Evolutionary conservation across 1,284 basidiomycete species (phyloP).

Genomic region (Boletus semigastroideus): DNA sequence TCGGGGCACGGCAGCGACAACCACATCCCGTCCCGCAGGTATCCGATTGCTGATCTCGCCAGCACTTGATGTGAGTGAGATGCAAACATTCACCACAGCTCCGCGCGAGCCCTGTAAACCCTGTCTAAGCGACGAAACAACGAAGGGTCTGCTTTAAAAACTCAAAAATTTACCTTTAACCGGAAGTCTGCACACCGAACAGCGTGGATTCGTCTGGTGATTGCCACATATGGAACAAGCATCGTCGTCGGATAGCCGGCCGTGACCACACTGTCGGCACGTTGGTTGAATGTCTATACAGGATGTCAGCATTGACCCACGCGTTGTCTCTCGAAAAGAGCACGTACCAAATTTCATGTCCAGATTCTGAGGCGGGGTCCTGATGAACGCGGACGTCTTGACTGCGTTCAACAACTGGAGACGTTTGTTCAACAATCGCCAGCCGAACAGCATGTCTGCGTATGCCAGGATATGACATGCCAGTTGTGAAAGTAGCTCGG

Average conservation of each 20-base stretch:
- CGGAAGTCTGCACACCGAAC: constrained; percentile 75
- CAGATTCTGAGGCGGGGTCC: constrained; percentile 23
- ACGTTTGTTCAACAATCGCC: constrained; percentile 67
- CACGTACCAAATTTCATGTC: constrained; percentile 40
- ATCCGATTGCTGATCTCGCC: constrained; percentile 46
- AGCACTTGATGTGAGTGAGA: constrained; percentile 66
- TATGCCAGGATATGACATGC: constrained; percentile 65
- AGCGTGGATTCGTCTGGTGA: constrained; percentile 48
- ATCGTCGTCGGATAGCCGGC: constrained; percentile 34
- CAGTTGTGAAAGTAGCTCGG: constrained; percentile 44
- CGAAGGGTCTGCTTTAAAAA: neutral
- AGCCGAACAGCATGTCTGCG: constrained; percentile 71
- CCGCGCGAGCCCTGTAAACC: constrained; percentile 59
- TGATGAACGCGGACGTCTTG: constrained; percentile 33
- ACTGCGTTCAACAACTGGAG: constrained; percentile 68
- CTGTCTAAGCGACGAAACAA: neutral
- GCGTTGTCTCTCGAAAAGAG: neutral
- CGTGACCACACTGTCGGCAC: constrained; percentile 39
- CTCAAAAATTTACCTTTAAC: constrained; percentile 70
- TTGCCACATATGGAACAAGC: constrained; percentile 52
- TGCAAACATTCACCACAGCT: constrained; percentile 68
- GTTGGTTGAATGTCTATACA: constrained; percentile 38
- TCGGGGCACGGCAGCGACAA: constrained; percentile 46
- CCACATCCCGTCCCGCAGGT: constrained; percentile 66
- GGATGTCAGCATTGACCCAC: constrained; percentile 5